Base-by-base conservation (phyloP, 192 early-diverging fungal genomes). In the Rhizoclosmatium globosum region DNA sequence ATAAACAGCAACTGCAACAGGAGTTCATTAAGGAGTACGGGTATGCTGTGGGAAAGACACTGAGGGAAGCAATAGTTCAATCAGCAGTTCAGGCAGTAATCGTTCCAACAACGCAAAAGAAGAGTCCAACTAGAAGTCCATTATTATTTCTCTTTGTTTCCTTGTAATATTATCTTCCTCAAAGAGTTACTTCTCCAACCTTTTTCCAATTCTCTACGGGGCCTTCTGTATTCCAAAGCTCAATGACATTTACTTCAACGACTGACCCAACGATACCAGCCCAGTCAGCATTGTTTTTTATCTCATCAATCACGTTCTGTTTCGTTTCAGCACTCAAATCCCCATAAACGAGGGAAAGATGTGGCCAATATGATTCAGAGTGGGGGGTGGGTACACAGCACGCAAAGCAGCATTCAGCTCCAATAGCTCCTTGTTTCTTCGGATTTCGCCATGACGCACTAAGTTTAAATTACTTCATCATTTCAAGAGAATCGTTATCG, bases 291-390 rank as follows among this genome's bases (percentile, higher is more conserved):
- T 78, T 61, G 38, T 38, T 31, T 57, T 70, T 66, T 47, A 82
- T 56, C 41, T 77, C 77, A n/a, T 43, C 66, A 2, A 47, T 62
- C 9, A 81, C 56, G 7, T 44, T 23, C 47, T 67, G 17, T 59
- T 70, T 76, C 42, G 62, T 69, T 23, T 76, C 58, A 31, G 48
- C 21, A 23, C 42, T 66, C 19, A 82, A 53, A 57, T 77, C 61
- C 3, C 84, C 84, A 64, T 85, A 85, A 11, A 85, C 80, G 9
- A 85, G 75, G 21, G 68, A 74, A 48, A 85, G 43, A 60, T 85
- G 84, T 13, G 84, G 84, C 69, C 81, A 82, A 61, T 64, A 85
- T 44, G 62, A 17, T 42, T 76, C 68, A 1, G 38, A 45, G n/a
- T 75, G 39, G 0, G 58, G 48, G 79, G 79, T 15, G 61, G 58